Evolutionary conservation across 192 early-diverging fungal species (phyloP).

Genomic region (Backusella morwellensis): DNA sequence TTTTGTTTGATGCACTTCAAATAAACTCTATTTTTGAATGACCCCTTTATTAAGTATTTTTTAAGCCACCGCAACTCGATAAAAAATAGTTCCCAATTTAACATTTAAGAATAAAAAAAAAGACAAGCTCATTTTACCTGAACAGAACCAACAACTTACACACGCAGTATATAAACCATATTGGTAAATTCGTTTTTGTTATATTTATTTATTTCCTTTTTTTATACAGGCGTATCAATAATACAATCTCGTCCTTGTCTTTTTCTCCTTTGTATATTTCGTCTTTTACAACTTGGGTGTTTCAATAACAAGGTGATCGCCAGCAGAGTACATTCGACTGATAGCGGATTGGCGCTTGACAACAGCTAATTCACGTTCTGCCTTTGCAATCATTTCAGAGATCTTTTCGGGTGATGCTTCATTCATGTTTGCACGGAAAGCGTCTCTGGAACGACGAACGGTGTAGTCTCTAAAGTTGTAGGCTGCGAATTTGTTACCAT

Average conservation of each 20-base stretch:
- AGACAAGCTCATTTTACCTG: neutral
- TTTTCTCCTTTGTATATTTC: neutral
- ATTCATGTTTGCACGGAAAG: conserved; percentile 62
- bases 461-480: conserved; percentile 93
- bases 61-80: no score
- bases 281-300: neutral
- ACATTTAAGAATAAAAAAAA: neutral
- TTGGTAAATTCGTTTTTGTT: neutral
- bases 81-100: no score
- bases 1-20: no score
- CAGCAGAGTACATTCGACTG: conserved; percentile 67
- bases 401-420: conserved; percentile 58
- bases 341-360: conserved; percentile 76
- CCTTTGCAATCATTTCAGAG: conserved; percentile 53
- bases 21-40: no score
- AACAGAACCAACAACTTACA: neutral
- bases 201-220: neutral
- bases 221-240: neutral
- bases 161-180: neutral
- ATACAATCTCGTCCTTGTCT: neutral
- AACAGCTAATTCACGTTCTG: conserved; percentile 65
- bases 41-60: no score
- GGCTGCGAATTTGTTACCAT: conserved; percentile 68
- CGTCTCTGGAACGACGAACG: conserved; percentile 74
- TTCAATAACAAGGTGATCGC: conserved; percentile 71